Evolutionary conservation across 2,329 filamentous ascomycete genomes (phyloP), one percentile per base, ranked within the genome.

Genomic region (Fusarium sp.): DNA sequence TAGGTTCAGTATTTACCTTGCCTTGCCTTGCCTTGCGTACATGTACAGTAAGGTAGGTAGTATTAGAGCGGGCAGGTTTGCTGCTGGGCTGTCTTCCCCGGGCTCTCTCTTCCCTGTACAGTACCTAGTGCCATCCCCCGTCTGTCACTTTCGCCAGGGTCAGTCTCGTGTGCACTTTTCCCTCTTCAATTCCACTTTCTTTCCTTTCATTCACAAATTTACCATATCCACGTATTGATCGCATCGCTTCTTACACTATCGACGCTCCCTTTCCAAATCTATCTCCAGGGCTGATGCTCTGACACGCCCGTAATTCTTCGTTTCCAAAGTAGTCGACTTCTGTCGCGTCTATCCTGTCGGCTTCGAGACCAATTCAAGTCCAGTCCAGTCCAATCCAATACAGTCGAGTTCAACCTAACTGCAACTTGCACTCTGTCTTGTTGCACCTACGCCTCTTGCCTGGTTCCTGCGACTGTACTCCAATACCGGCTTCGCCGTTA

Each of bases 151-250:
- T 67, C 44, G 50, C 62, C 56, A 55, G 46, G 51, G 41, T 55
- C 67, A 41, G 49, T 65, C 67, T 70, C 63, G 51, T 61, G 67
- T 64, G 67, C 63, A 62, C 53, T 69, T 65, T 70, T 70, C 64
- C 52, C 62, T 65, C 54, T 43, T 48, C 62, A 60, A 65, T 65
- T 65, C 63, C 62, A 62, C 37, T 66, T 52, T 50, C 63, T 45
- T 46, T 62, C 58, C 37, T 61, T 42, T 66, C 49, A 42, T 48
- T 58, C 44, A 46, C 49, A 66, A 51, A 44, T 41, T 62, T 62
- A 50, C 41, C 21, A 65, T 70, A 34, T 30, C 60, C 43, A 56
- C 50, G 26, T 58, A 61, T 54, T 59, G 34, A 45, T 48, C 42
- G 42, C 34, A 49, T 63, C 58, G 23, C 49, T 43, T 63, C 28